Evolutionary conservation across 345 rosid genomes (phyloP), one percentile per base, ranked within the genome.

Genomic region (Leavenworthia alabamica): DNA sequence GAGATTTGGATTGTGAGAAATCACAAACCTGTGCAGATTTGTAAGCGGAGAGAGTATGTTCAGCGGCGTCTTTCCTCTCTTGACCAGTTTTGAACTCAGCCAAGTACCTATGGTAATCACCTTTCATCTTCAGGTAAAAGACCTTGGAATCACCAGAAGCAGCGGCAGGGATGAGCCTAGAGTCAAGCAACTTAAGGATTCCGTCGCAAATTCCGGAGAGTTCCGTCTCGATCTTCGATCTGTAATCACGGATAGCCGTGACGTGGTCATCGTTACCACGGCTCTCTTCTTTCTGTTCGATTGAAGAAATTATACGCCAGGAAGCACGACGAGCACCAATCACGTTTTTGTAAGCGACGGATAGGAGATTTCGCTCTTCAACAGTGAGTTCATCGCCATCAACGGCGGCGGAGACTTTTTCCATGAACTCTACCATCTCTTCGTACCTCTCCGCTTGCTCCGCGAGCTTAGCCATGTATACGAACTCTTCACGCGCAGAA

Each of bases 371-470:
- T 8, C 98, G 68, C 73, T 91, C 96, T 74, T 91, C 98, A 0
- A 91, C 83, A 26, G 84, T 76, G 68, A 91, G 91, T 65, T 86
- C 98, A 56, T 84, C 94, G 19, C 74, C 68, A 9, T 82, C 86
- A 0, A 63, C 80, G 47, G 88, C 33, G 64, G 86, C 77, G 27
- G 95, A 78, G 43, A 91, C 95, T 49, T 86, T 88, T 71, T 91
- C 95, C 96, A 88, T 91, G 77, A 79, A 91, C 78, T 88, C 95
- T 2, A 91, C 98, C 98, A 91, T 91, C 66, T 91, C 98, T 77
- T 91, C 95, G 74, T 91, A 88, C 17, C 96, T 85, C 80, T 92
- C 96, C n/a, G 96, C 98, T 69, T 89, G 96, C 81, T 92, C 95
- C 8, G 98, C 95, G 13, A 92, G 95, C 79, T 92, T 92, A 4